Evolutionary conservation across 805 yeast species (phyloP).

Genomic region (Pichia thaimueangensis): DNA sequence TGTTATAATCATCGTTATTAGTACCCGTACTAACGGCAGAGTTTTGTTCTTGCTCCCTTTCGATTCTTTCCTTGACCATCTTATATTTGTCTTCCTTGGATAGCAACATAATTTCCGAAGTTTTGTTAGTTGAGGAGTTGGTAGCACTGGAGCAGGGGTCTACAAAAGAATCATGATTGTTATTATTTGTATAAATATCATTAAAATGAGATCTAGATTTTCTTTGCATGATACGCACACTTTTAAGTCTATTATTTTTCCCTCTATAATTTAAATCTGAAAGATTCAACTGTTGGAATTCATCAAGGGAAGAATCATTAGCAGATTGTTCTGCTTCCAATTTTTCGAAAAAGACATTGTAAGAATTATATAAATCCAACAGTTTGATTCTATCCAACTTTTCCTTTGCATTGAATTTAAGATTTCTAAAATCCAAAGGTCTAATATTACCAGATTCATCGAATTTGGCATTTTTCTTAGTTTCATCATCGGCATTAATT

Average conservation of each 20-base stretch:
- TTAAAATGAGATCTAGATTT: too few species aligned
- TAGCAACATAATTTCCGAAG: constrained; percentile 20
- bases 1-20: constrained; percentile 23
- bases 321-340: background rate
- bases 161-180: too few species aligned
- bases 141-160: background rate
- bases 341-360: constrained; percentile 3
- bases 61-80: constrained; percentile 33
- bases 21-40: too few species aligned
- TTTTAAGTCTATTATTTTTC: background rate
- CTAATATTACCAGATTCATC: constrained; percentile 29
- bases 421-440: constrained; percentile 27
- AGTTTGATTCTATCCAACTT: constrained; percentile 28
- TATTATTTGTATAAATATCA: too few species aligned
- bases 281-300: background rate
- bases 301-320: background rate
- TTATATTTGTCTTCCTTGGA: constrained; percentile 39
- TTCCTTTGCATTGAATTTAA: constrained; percentile 28
- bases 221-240: constrained; percentile 11
- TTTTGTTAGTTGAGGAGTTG: background rate
- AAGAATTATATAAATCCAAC: constrained; percentile 20
- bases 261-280: background rate
- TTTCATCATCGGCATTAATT: constrained; percentile 31
- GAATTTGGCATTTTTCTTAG: constrained; percentile 26
- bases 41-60: constrained; percentile 27